Base-by-base conservation (phyloP, 2,329 filamentous ascomycete species). In the Fusarium sp. region DNA sequence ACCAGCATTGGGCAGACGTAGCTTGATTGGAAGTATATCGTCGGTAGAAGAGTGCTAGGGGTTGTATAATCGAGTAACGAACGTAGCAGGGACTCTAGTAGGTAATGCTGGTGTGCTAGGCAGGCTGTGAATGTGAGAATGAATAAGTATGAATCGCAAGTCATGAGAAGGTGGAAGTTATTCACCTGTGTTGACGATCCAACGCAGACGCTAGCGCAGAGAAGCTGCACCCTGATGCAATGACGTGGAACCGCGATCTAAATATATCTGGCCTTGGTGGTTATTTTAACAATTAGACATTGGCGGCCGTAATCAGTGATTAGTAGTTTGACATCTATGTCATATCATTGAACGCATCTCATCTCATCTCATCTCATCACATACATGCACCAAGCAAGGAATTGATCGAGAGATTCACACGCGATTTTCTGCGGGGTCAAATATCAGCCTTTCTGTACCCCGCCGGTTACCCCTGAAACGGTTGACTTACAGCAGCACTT, bases 351-450 rank as follows among this genome's bases (percentile, higher is more conserved):
- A 41, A 20, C 7, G 24, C 20, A 36, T 22, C 38, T 20, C 44
- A 54, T 68, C 56, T 31, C 28, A 31, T 31, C 28, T 31, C 28
- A 31, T 31, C 28, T 31, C 10, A 31, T 31, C 28, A 11, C 10
- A 31, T 68, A 20, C 45, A 42, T 58, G 38, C 49, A 54, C 36
- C 39, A 44, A 69, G 20, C n/a, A 47, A 64, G 66, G 54, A 54
- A 66, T 45, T 42, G 35, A 59, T 70, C 31, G 15, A 66, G 48
- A 54, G 52, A 38, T 49, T 48, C 65, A 52, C 51, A 70, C 66
- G 66, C 67, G 51, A 70, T 59, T 54, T 26, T 62, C 54, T 70
- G 67, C 67, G 66, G 67, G 67, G 67, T 70, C 60, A 48, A 31
- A 28, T 38, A 38, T 42, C 24, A n/a, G 49, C 58, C 56, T 38